Conservation (phyloP, 192 early-diverging fungal species). For the Umbelopsis sp. region DNA sequence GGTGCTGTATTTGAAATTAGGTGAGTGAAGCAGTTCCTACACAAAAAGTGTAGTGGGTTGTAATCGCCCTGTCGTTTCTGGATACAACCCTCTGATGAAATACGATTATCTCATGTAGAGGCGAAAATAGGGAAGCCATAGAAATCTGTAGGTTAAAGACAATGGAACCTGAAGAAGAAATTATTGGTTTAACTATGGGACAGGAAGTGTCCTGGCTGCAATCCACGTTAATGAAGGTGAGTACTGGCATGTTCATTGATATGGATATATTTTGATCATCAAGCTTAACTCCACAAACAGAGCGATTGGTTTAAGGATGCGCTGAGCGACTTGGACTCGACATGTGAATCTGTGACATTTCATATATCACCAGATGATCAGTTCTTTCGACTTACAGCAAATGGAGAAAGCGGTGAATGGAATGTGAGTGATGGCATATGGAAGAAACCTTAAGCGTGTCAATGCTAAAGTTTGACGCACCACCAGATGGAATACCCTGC, state of each 20-base stretch:
- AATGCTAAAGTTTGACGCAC: too few species aligned
- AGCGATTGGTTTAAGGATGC: constrained; percentile 21
- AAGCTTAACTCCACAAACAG: not conserved
- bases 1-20: constrained; percentile 1
- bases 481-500: constrained; percentile 14
- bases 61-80: too few species aligned
- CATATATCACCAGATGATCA: constrained; percentile 23
- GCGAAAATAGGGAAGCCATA: not conserved
- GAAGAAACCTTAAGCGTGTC: too few species aligned
- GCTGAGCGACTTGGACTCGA: constrained; percentile 16
- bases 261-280: not conserved
- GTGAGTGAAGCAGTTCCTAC: not conserved
- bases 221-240: constrained; percentile 18
- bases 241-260: not conserved
- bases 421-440: not conserved
- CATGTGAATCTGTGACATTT: constrained; percentile 19
- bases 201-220: not conserved
- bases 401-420: constrained; percentile 6
- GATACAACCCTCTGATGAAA: too few species aligned
- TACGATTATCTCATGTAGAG: not conserved
- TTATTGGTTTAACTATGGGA: not conserved
- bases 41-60: not conserved
- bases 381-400: constrained; percentile 10
- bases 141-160: constrained; percentile 11
- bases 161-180: constrained; percentile 21